phyloP scores from a whole-genome alignment of 1,139 yeast genomes.

The Tardiomyces depauwii region DNA sequence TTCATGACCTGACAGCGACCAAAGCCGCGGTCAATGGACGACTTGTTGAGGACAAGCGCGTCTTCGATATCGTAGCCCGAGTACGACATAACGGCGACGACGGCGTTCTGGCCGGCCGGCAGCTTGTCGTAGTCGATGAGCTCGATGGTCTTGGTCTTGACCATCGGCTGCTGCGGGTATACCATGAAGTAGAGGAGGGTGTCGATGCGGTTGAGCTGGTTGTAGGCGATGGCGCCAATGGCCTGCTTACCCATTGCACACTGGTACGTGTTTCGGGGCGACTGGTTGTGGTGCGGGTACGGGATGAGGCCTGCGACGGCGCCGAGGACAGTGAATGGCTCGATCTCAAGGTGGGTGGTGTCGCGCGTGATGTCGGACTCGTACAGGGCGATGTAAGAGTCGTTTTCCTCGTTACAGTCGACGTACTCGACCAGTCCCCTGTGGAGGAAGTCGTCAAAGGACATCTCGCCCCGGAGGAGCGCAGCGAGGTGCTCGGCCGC shows the following conservation, averaged over 20 bases:
- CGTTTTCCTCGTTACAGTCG: constrained; percentile 97
- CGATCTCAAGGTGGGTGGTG: constrained; percentile 89
- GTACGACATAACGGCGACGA: constrained; percentile 98
- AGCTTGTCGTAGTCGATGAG: constrained; percentile 88
- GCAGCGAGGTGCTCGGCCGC: constrained; percentile 51
- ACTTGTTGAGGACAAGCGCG: constrained; percentile 87
- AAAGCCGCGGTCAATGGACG: constrained; percentile 92
- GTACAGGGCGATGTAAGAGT: constrained; percentile 83
- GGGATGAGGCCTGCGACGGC: constrained; percentile 99
- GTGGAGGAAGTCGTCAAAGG: constrained; percentile 77
- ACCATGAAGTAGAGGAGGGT: constrained; percentile 90
- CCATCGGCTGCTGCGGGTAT: constrained; percentile 99
- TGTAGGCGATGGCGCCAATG: constrained; percentile 96
- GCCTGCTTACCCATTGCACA: constrained; percentile 99
- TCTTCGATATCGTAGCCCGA: constrained; percentile 99
- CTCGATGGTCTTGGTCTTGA: constrained; percentile 93
- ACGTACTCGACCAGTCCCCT: constrained; percentile 88
- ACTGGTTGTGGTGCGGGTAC: constrained; percentile 98
- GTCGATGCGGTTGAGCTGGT: constrained; percentile 91
- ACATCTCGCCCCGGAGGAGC: constrained; percentile 59
- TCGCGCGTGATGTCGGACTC: constrained; percentile 48
- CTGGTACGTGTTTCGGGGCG: constrained; percentile 97
- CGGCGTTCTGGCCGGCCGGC: constrained; percentile 99
- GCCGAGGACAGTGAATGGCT: constrained; percentile 91
- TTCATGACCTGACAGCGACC: constrained; percentile 97